Percentiles rank a stretch among this genome's conserved stretches.
phyloP scores from a whole-genome alignment of 352 stramenopile genomes.

The Globisporangium splendens region DNA sequence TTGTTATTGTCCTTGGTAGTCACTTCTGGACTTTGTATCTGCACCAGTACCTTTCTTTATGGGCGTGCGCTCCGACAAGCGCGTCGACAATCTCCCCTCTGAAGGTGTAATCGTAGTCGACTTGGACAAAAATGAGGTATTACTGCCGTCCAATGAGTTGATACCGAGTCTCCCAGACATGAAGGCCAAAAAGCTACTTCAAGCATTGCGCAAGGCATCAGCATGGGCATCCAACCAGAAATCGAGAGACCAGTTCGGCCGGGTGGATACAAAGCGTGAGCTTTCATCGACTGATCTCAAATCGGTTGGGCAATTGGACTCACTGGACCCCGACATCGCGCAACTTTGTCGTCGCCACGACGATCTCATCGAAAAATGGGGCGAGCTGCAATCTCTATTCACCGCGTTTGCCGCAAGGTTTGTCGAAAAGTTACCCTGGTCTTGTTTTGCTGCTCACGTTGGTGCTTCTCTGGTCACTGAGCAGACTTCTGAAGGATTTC shows the following conservation, averaged over 20 bases:
- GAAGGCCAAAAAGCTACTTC: slow-evolving; percentile 58
- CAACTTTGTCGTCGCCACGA: slow-evolving; percentile 31
- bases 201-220: slow-evolving; percentile 43
- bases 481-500: slow-evolving; percentile 58
- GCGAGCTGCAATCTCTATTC: slow-evolving; percentile 51
- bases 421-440: slow-evolving; percentile 1
- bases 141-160: slow-evolving; percentile 32
- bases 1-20: slow-evolving; percentile 21
- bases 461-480: not conserved
- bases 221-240: slow-evolving; percentile 38
- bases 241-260: slow-evolving; percentile 19
- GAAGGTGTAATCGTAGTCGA: slow-evolving; percentile 71
- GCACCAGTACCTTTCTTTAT: slow-evolving; percentile 80
- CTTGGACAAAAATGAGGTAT: slow-evolving; percentile 63
- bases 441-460: not conserved
- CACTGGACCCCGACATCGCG: slow-evolving; percentile 24
- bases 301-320: slow-evolving; percentile 18
- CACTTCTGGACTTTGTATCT: slow-evolving; percentile 64
- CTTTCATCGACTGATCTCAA: slow-evolving; percentile 12
- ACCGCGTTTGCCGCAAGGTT: slow-evolving; percentile 50
- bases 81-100: slow-evolving; percentile 29
- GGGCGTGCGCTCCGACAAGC: slow-evolving; percentile 45
- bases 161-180: slow-evolving; percentile 51
- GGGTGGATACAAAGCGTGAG: slow-evolving; percentile 16
- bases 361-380: slow-evolving; percentile 55